Evolutionary conservation across 202 grass and related monocot genomes (phyloP).

Genomic region (Brachypodium distachyon): DNA sequence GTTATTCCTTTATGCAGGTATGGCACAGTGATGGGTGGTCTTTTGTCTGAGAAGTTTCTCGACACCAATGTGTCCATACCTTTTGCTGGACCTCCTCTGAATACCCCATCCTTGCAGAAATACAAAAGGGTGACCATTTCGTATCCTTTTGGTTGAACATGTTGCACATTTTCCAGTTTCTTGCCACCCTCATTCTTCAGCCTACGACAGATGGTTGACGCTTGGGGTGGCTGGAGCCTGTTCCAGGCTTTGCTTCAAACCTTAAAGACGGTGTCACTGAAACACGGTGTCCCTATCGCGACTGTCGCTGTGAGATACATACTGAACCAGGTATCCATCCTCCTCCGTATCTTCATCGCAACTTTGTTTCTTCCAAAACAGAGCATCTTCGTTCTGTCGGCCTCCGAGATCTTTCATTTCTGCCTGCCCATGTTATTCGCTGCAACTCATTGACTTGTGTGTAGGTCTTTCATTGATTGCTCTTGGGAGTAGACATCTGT

Average conservation of each 20-base stretch:
- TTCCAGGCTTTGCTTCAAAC: slow-evolving; percentile 89
- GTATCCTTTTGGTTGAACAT: not conserved
- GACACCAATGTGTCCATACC: slow-evolving; percentile 86
- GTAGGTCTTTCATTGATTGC: not conserved
- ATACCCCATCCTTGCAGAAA: slow-evolving; percentile 90
- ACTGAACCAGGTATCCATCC: slow-evolving; percentile 60
- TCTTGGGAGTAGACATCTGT: slow-evolving; percentile 34
- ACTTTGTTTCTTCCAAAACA: not conserved
- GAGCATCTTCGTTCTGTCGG: not conserved
- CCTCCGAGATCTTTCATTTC: not conserved
- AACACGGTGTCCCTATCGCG: slow-evolving; percentile 72
- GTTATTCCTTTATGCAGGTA: slow-evolving; percentile 46
- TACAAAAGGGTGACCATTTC: slow-evolving; percentile 72
- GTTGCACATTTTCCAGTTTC: not conserved
- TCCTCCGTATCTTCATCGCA: not conserved
- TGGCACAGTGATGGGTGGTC: slow-evolving; percentile 93
- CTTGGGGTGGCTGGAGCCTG: slow-evolving; percentile 91
- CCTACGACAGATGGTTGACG: slow-evolving; percentile 77
- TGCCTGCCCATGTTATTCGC: not conserved
- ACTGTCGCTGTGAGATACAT: slow-evolving; percentile 89
- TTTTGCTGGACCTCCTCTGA: slow-evolving; percentile 86
- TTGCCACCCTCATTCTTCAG: not conserved
- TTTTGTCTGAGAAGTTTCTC: slow-evolving; percentile 92
- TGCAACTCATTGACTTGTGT: not conserved
- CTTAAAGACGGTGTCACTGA: slow-evolving; percentile 73